Conservation (phyloP, 164 flowering plant genomes). For the Magnolia changhungtana region DNA sequence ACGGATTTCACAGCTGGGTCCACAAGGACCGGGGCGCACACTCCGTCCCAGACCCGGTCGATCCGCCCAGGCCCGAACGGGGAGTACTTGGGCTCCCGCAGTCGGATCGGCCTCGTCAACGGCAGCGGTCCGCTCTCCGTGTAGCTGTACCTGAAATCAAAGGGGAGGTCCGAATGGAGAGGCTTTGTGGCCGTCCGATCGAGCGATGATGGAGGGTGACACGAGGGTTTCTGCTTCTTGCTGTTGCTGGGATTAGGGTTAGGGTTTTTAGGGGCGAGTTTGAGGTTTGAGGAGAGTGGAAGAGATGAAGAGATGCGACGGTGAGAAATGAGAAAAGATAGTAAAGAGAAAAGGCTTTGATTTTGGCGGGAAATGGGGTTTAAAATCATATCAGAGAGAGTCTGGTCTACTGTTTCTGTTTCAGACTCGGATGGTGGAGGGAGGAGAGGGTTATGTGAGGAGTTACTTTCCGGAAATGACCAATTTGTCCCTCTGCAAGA, state of each 20-base stretch:
- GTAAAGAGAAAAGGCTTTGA: neutral
- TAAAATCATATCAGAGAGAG: slow-evolving; percentile 22
- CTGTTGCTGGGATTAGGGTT: slow-evolving; percentile 19
- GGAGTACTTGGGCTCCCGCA: slow-evolving; percentile 91
- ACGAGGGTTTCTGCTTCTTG: slow-evolving; percentile 47
- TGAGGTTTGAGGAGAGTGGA: slow-evolving; percentile 36
- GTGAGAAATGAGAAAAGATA: slow-evolving; percentile 15
- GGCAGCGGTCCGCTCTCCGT: slow-evolving; percentile 56
- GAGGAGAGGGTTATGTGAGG: no score
- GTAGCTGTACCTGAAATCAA: slow-evolving; percentile 87
- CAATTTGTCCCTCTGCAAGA: no score
- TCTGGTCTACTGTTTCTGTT: no score
- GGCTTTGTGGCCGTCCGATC: slow-evolving; percentile 43
- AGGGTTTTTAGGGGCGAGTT: slow-evolving; percentile 18
- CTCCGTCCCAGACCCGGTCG: slow-evolving; percentile 82
- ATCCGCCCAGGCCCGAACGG: slow-evolving; percentile 82
- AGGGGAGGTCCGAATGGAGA: slow-evolving; percentile 56
- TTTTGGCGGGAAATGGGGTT: slow-evolving; percentile 44
- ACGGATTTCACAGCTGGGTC: slow-evolving; percentile 55
- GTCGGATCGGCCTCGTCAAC: slow-evolving; percentile 64
- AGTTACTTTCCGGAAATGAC: no score
- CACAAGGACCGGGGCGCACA: slow-evolving; percentile 65
- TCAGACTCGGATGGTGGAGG: no score
- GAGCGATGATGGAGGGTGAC: slow-evolving; percentile 81
- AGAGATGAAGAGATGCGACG: slow-evolving; percentile 21